Evolutionary conservation across 768 basidiomycete genomes (phyloP), one percentile per base, ranked within the genome.

Genomic region (Naganishia antarctica): DNA sequence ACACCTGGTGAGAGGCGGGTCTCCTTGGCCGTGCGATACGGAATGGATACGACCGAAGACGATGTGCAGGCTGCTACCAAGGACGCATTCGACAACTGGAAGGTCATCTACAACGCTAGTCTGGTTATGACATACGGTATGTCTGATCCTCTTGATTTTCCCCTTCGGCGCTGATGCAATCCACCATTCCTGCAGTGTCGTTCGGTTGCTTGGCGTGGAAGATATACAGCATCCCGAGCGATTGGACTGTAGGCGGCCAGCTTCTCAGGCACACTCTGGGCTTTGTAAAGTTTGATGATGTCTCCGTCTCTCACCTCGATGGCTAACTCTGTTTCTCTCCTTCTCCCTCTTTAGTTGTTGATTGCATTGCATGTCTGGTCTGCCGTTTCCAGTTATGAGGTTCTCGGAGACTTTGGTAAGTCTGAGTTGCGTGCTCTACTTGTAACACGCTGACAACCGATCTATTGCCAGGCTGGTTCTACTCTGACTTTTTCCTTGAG

Each of bases 81-180:
- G 41, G 96, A 99, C 74, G 91, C 94, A 0, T 99, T 97, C 70
- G 82, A 84, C 28, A 97, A 96, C 76, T 99, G 93, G 92, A 97
- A 97, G 78, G 82, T 82, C 4, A 82, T 90, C 28, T 98, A 93
- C 76, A 98, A 97, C 76, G 76, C 91, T 77, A 91, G 88, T 76
- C 81, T 93, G 82, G 87, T 86, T 76, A 96, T 97, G 92, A 93
- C 88, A 4, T 97, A 93, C 76, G 86, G 92, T 93, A 64, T 21
- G 82, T 78, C 12, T 5, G 6, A 4, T 23, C 34, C 40, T 31
- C 26, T 15, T 25, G 31, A 23, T 15, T 7, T 43, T 49, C 2
- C 15, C 40, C 57, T 32, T 29, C 32, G 31, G 57, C 13, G 45
- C 45, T 25, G 18, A 12, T n/a, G n/a, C n/a, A n/a, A n/a, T n/a